Evolutionary conservation across 2,329 filamentous ascomycete species (phyloP).

Genomic region (Colletotrichum melonis): DNA sequence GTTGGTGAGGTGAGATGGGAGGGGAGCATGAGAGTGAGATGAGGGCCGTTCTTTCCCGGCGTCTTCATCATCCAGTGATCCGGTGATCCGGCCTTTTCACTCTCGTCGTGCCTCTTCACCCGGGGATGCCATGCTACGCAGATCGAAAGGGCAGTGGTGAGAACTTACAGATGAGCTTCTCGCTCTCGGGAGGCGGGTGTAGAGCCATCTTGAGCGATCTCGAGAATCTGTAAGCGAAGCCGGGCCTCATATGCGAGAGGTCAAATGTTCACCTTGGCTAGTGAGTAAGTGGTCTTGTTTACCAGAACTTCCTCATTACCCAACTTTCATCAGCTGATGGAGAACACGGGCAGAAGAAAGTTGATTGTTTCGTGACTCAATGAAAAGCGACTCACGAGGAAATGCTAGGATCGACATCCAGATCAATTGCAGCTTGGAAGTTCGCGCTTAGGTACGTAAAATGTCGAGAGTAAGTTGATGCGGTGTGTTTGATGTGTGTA

Average conservation of each 20-base stretch:
- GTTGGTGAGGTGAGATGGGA: no score
- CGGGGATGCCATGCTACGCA: not conserved
- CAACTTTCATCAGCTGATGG: not conserved
- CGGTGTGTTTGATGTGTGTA: not conserved
- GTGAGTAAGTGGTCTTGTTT: not conserved
- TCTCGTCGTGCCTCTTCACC: not conserved
- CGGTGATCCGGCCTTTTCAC: no score
- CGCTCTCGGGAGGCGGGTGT: conserved; percentile 50
- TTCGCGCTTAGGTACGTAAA: no score
- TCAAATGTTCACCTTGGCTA: not conserved
- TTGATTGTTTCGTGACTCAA: not conserved
- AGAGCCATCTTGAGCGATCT: conserved; percentile 55
- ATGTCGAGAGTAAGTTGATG: no score
- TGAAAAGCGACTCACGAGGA: not conserved
- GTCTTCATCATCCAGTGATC: no score
- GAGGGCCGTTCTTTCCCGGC: no score
- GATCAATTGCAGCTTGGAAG: no score
- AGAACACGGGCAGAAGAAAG: not conserved
- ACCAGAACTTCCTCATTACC: not conserved
- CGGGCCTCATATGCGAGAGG: conserved; percentile 14
- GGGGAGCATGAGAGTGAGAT: no score
- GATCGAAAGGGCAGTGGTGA: not conserved
- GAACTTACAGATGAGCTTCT: conserved; percentile 63
- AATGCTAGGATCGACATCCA: not conserved
- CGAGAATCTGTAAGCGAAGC: conserved; percentile 18